These are phyloP conservation scores for Colletotrichum sp. DNA, from an alignment of 2,329 filamentous ascomycete species.

Conservation along the genomic window DNA sequence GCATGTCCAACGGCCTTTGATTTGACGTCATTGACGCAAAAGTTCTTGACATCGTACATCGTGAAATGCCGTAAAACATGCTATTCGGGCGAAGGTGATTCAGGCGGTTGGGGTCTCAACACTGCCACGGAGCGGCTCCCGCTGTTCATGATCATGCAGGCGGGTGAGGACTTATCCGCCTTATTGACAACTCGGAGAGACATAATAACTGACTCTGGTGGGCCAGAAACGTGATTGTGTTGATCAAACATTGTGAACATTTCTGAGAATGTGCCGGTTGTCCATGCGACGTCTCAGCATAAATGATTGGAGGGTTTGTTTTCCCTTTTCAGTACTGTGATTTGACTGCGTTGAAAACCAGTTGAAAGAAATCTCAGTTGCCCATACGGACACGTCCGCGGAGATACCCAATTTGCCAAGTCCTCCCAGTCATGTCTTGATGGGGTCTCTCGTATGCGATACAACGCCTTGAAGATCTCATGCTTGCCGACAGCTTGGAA, in stretches of 20 bases:
- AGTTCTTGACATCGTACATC: not conserved
- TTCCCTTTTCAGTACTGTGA: not conserved
- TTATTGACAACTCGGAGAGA: not conserved
- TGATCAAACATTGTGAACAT: not conserved
- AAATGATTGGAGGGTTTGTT: not conserved
- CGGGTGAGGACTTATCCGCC: not conserved
- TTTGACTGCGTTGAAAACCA: not conserved
- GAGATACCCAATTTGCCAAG: not conserved
- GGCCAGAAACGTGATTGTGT: not conserved
- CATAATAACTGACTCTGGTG: not conserved
- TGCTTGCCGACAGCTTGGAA: not conserved
- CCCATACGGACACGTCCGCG: not conserved
- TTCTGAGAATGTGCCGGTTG: not conserved
- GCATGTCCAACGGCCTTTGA: not conserved
- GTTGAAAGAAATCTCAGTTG: not conserved
- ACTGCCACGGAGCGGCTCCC: not conserved
- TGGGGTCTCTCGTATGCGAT: not conserved
- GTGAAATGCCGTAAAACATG: not conserved
- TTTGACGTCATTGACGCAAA: not conserved
- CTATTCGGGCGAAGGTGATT: not conserved
- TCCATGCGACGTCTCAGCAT: not conserved
- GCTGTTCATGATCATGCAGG: not conserved
- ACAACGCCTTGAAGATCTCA: not conserved
- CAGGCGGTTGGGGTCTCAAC: not conserved
- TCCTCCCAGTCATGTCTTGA: not conserved